A percentile compares a stretch with the other conserved stretches of the same genome.
Evolutionary conservation across 805 yeast species (phyloP).

Genomic region (Candida arabinofermentans): DNA sequence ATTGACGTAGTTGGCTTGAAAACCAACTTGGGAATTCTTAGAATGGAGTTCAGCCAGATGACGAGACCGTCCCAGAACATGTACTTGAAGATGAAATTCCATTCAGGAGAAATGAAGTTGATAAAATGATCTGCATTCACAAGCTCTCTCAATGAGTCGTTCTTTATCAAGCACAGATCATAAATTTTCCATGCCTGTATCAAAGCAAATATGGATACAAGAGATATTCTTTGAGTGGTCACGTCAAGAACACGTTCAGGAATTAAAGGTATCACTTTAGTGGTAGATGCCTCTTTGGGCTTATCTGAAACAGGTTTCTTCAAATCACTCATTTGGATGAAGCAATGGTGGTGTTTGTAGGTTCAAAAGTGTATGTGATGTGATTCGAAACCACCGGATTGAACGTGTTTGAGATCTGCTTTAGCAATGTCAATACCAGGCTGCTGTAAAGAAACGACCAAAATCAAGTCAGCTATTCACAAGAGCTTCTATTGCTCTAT

Average conservation of each 20-base stretch:
- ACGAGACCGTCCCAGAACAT: conserved; percentile 67
- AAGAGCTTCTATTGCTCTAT: too few relatives aligned
- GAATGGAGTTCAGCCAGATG: conserved; percentile 64
- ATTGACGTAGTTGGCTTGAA: conserved; percentile 57
- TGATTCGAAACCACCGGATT: too few relatives aligned
- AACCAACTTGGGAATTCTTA: conserved; percentile 70
- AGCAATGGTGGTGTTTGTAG: background rate
- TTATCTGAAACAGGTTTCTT: background rate
- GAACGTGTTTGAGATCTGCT: too few relatives aligned
- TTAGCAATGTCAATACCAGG: too few relatives aligned
- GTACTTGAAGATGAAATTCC: conserved; percentile 66
- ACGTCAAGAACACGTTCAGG: conserved; percentile 65
- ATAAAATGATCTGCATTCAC: conserved; percentile 23
- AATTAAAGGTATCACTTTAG: conserved; percentile 39
- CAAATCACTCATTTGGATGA: background rate
- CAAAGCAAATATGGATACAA: conserved; percentile 60
- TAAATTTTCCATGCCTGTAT: conserved; percentile 87
- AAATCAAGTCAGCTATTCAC: too few relatives aligned
- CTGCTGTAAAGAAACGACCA: too few relatives aligned
- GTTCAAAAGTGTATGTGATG: too few relatives aligned
- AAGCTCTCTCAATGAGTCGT: conserved; percentile 28
- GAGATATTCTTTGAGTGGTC: conserved; percentile 70
- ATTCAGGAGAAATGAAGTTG: conserved; percentile 42
- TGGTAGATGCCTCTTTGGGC: background rate
- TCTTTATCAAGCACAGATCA: conserved; percentile 59